Evolutionary conservation across 306 rosid species (phyloP).

Genomic region (Medicago ruthenica): DNA sequence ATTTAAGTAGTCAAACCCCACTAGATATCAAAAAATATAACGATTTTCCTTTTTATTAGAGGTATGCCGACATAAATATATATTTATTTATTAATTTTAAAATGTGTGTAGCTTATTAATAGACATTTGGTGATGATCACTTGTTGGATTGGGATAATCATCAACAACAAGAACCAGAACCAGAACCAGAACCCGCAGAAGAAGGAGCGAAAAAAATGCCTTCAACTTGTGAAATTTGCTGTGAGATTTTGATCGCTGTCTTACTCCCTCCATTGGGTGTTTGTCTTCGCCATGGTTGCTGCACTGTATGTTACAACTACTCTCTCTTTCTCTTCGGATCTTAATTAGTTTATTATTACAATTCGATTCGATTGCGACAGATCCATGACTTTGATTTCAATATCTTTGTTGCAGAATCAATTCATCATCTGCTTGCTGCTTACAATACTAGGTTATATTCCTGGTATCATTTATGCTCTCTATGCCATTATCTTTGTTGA

Average conservation of each 20-base stretch:
- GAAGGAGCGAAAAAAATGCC: slow-evolving; percentile 56
- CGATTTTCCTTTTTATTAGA: too few species aligned
- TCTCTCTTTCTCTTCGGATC: slow-evolving; percentile 3
- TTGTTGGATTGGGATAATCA: too few species aligned
- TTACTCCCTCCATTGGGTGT: slow-evolving; percentile 82
- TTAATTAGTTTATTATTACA: not conserved
- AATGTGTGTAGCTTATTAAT: too few species aligned
- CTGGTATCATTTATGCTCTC: slow-evolving; percentile 93
- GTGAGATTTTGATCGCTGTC: slow-evolving; percentile 71
- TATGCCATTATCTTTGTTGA: slow-evolving; percentile 76
- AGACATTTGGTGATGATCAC: too few species aligned
- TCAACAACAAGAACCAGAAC: not conserved
- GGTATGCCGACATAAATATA: too few species aligned
- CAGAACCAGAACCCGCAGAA: too few species aligned
- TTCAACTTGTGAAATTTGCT: slow-evolving; percentile 63
- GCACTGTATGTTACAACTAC: slow-evolving; percentile 55
- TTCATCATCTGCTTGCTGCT: slow-evolving; percentile 83
- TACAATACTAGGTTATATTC: slow-evolving; percentile 84
- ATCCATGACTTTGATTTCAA: slow-evolving; percentile 5
- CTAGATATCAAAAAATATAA: too few species aligned
- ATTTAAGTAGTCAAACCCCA: too few species aligned
- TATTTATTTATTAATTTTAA: too few species aligned
- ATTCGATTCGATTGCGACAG: slow-evolving; percentile 25
- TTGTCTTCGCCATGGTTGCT: slow-evolving; percentile 85
- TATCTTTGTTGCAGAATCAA: slow-evolving; percentile 59